Evolutionary conservation across 139 green algal genomes (phyloP).

Genomic region (Chlorella sorokiniana): DNA sequence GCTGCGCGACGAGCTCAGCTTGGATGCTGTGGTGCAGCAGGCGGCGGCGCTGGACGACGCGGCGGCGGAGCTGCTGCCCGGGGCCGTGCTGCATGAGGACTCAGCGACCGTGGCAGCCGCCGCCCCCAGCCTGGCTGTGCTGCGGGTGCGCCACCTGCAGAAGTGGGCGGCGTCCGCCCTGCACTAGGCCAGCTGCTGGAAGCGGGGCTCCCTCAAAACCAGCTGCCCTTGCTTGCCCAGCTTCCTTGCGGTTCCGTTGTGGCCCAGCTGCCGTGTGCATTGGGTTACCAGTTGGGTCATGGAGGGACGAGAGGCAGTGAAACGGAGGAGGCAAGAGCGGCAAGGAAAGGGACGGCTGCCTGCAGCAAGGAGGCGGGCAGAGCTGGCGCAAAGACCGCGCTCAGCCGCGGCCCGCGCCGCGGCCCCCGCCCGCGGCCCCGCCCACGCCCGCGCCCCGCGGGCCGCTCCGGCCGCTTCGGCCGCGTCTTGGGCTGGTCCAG

Average conservation of each 20-base stretch:
- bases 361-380: too few species aligned
- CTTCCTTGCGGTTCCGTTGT: too few species aligned
- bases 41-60: slow-evolving; percentile 4
- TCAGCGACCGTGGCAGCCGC: not conserved
- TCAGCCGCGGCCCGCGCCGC: slow-evolving; percentile 35
- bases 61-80: slow-evolving; percentile 16
- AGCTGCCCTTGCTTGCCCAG: too few species aligned
- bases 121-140: slow-evolving; percentile 17
- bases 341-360: too few species aligned
- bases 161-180: not conserved
- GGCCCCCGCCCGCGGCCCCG: slow-evolving; percentile 27
- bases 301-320: too few species aligned
- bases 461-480: slow-evolving; percentile 72
- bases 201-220: too few species aligned
- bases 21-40: slow-evolving; percentile 29
- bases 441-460: slow-evolving; percentile 25
- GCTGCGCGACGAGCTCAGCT: slow-evolving; percentile 17
- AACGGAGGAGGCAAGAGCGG: too few species aligned
- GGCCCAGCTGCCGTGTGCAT: too few species aligned
- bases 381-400: too few species aligned
- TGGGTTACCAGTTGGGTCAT: too few species aligned
- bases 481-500: slow-evolving; percentile 93
- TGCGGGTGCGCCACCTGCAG: slow-evolving; percentile 35
- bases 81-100: slow-evolving; percentile 6
- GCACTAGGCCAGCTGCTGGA: too few species aligned